Base-by-base conservation (phyloP, 169 alveolate species). In the Ichthyophthirius multifiliis region DNA sequence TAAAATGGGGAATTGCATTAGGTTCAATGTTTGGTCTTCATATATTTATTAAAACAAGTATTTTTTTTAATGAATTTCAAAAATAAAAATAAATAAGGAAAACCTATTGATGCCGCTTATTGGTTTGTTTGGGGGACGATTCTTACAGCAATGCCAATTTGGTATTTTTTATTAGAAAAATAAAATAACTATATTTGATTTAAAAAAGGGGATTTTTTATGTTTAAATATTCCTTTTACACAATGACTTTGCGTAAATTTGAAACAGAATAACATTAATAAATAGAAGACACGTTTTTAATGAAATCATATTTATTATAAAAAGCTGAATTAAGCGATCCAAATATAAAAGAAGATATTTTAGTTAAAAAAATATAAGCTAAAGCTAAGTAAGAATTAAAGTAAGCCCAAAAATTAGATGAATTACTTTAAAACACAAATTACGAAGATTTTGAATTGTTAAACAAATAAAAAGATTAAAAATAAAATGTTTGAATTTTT, bases 21-120 rank as follows among this genome's bases (percentile, higher is more conserved):
- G 82, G 85, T n/a, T 27, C 85, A 18, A 64, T 81, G 18, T 81
- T 81, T 30, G 86, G 86, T 20, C 44, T 81, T 41, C 86, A 81
- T 44, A 20, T 46, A 47, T 81, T 37, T 31, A 81, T 81, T 27
- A 81, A 81, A 62, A 71, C 86, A 32, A 81, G 86, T 63, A 67
- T 4, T 15, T 18, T 32, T 65, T 0, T 3, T 65, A 18, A 12
- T 18, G 3, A 65, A 15, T 13, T 32, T 4, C 30, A 23, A 64
- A 65, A 65, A 4, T 32, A 0, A 0, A n/a, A 2, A 32, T 12
- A 3, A 35, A 3, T 18, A 13, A 67, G 77, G 77, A 67, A 67
- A 67, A n/a, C 43, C 46, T 6, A 4, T 2, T 20, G 41, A 67
- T 41, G 35, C 77, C 6, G 62, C 41, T 20, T 67, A 67, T 12